A percentile compares a stretch with the other conserved stretches of the same genome.
Evolutionary conservation across 768 basidiomycete species (phyloP).

Genomic region (Trametes cingulata): DNA sequence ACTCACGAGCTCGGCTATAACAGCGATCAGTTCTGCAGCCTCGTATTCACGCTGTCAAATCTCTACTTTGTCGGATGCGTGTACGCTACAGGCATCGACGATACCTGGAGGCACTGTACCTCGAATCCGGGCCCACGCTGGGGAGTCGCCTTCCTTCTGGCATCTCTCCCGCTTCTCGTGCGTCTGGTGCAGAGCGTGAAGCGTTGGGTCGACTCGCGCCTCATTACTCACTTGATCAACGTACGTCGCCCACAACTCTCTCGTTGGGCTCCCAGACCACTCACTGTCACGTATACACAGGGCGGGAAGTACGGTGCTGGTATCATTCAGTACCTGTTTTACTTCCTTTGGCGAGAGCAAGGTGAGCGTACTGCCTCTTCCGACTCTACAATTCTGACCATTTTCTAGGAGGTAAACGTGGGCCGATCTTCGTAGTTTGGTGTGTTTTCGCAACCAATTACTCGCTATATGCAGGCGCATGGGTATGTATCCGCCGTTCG

Average conservation of each 20-base stretch:
- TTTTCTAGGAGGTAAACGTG: slow-evolving; percentile 37
- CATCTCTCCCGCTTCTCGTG: slow-evolving; percentile 65
- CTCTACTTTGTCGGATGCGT: slow-evolving; percentile 75
- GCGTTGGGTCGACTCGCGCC: slow-evolving; percentile 79
- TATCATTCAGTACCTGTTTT: slow-evolving; percentile 64
- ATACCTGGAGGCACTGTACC: slow-evolving; percentile 51
- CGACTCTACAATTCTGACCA: not conserved
- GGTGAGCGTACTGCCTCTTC: slow-evolving; percentile 36
- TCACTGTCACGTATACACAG: slow-evolving; percentile 39
- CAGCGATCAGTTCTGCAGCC: slow-evolving; percentile 83
- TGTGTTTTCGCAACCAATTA: slow-evolving; percentile 62
- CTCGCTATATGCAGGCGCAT: slow-evolving; percentile 70
- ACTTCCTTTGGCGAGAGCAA: slow-evolving; percentile 76
- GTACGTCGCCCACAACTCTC: slow-evolving; percentile 46
- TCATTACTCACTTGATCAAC: slow-evolving; percentile 83
- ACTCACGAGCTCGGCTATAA: not conserved
- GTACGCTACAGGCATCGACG: slow-evolving; percentile 48
- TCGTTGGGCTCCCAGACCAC: not conserved
- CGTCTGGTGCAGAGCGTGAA: slow-evolving; percentile 86
- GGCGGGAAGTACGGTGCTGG: slow-evolving; percentile 82
- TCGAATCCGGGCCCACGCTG: slow-evolving; percentile 47
- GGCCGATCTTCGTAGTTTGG: slow-evolving; percentile 64
- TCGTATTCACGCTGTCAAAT: slow-evolving; percentile 73
- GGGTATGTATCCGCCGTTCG: slow-evolving; percentile 62
- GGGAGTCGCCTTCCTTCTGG: slow-evolving; percentile 61